Evolutionary conservation across 2,329 filamentous ascomycete species (phyloP), one percentile per base, ranked within the genome.

Genomic region (Talaromyces sp.): DNA sequence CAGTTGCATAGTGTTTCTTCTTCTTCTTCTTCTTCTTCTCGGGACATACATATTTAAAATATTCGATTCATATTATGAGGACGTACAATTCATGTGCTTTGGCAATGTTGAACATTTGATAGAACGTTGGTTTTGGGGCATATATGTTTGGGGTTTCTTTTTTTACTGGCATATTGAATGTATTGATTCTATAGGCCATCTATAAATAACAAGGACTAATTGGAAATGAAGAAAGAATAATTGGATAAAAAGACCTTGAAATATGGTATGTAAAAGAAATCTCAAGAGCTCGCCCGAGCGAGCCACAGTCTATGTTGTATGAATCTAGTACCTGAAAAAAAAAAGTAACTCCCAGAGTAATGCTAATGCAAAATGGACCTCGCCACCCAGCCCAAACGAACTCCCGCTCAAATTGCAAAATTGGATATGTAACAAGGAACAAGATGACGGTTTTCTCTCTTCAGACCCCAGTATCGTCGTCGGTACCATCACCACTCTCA

Each of bases 1-100:
- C 55, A 3, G 36, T 53, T 51, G 60, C 61, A 33, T 62, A 57
- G 28, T 16, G 4, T 59, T 47, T 16, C 31, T 30, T n/a, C 9
- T 53, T 10, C 4, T n/a, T 42, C 6, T 42, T 16, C n/a, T n/a
- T n/a, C 16, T 42, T 42, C 40, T 16, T 3, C 23, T n/a, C 44
- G 44, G 18, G 7, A 7, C 8, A 36, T 36, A 47, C 8, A 47
- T 47, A 47, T 4, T 23, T 40, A 9, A 7, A 33, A 9, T 33
- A 33, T 33, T 33, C 31, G 31, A 33, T 40, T n/a, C 16, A 40
- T 40, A 7, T 7, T 40, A 23, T 23, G 23, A 14, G 36, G 36
- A 40, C 16, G 14, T 40, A 40, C 36, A n/a, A n/a, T 40, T n/a
- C 14, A 40, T 40, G 36, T 40, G 36, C 5, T 40, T 34, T 34